phyloP scores from a whole-genome alignment of 192 early-diverging fungal species.

The Dimargaris verticillata region DNA sequence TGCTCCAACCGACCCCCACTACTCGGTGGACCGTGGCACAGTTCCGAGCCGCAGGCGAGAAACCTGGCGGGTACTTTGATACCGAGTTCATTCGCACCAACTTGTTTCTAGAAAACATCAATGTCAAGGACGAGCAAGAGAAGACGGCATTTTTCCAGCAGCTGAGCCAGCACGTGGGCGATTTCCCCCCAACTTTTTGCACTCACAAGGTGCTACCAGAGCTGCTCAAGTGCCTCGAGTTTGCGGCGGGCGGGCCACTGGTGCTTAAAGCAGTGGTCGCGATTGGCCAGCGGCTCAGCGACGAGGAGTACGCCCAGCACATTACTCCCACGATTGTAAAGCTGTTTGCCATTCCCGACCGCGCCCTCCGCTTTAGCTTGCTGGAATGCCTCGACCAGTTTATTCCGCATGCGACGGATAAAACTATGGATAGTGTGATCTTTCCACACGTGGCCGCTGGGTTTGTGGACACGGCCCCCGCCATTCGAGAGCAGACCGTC shows the following conservation, averaged over 20 bases:
- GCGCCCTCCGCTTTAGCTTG: constrained; percentile 67
- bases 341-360: constrained; percentile 77
- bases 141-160: constrained; percentile 67
- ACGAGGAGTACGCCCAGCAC: constrained; percentile 54
- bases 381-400: constrained; percentile 65
- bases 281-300: constrained; percentile 52
- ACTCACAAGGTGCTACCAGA: constrained; percentile 90
- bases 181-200: constrained; percentile 68
- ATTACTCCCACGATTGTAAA: constrained; percentile 61
- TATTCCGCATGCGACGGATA: constrained; percentile 47
- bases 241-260: constrained; percentile 57
- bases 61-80: constrained; percentile 53
- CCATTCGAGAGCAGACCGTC: constrained; percentile 83
- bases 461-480: constrained; percentile 70
- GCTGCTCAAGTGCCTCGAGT: constrained; percentile 67
- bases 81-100: constrained; percentile 69
- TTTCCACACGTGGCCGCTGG: constrained; percentile 78
- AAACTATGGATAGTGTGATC: constrained; percentile 61
- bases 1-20: constrained; percentile 42
- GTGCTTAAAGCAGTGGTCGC: constrained; percentile 66
- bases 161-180: constrained; percentile 48
- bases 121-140: constrained; percentile 75
- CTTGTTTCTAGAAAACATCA: constrained; percentile 80
- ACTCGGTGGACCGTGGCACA: constrained; percentile 40
- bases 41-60: constrained; percentile 50